Base-by-base conservation (phyloP, 768 basidiomycete genomes). In the Dioszegia hungarica region DNA sequence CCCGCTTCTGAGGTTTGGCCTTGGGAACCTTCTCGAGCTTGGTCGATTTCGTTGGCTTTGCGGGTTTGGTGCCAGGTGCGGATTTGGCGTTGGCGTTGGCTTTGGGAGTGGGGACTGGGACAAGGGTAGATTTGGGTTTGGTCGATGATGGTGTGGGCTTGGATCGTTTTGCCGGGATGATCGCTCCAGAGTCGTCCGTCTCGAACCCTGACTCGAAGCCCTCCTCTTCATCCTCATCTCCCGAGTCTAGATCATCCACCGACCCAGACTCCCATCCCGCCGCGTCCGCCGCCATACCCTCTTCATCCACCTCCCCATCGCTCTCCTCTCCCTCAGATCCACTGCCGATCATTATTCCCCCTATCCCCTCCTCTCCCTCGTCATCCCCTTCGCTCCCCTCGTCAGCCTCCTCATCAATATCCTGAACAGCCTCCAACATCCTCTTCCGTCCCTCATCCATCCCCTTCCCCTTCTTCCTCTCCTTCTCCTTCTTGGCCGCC, bases 241-340 rank as follows among this genome's bases (percentile, higher is more conserved):
- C 59, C 8, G 44, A 41, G 15, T 48, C 67, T 45, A 41, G 56
- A 27, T 50, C 63, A 25, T 54, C 52, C 15, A 54, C 64, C 5
- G 81, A 81, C 0, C 81, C 82, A 22, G 72, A 84, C 61, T 75
- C 77, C 60, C 77, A 79, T 22, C 74, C 71, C 15, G 67, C 70
- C 17, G 49, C 68, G 44, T 69, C 64, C 2, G 62, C 68, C 24
- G 63, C 68, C 12, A 45, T 22, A 31, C 66, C 73, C 41, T 61
- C 54, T 12, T 57, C 65, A 46, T 61, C 57, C 43, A 20, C 22
- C 33, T 45, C 61, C 14, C n/a, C n/a, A n/a, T n/a, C n/a, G n/a
- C n/a, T n/a, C n/a, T 43, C 54, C n/a, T 57, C 66, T 9, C 62
- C 57, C 11, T 58, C 57, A 17, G 12, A 34, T n/a, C 29, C 24